These are phyloP conservation scores for Allantophomopsis cytisporea DNA, from an alignment of 2,329 filamentous ascomycete species.

Conservation along the genomic window DNA sequence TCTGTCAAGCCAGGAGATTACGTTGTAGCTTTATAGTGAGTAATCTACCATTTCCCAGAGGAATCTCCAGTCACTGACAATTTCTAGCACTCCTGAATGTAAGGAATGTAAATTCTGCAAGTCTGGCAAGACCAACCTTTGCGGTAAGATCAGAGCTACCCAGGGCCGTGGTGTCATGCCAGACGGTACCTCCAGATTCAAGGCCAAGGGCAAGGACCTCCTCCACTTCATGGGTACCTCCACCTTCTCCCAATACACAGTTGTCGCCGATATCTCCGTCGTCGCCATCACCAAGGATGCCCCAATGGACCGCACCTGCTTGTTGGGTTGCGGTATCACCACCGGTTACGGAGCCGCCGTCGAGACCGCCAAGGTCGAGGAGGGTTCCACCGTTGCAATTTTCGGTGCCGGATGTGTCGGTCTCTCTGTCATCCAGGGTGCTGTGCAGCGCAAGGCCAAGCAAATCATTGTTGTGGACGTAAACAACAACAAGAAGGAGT, in stretches of 20 bases:
- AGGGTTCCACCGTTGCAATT: slow-evolving; percentile 78
- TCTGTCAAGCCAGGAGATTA: slow-evolving; percentile 89
- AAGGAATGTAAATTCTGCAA: slow-evolving; percentile 99
- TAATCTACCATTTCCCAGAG: slow-evolving; percentile 8
- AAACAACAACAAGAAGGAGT: slow-evolving; percentile 83
- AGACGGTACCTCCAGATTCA: slow-evolving; percentile 90
- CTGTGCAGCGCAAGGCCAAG: slow-evolving; percentile 39
- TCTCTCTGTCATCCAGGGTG: slow-evolving; percentile 88
- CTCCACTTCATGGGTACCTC: slow-evolving; percentile 99
- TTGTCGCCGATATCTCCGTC: slow-evolving; percentile 96
- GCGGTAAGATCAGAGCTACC: slow-evolving; percentile 95
- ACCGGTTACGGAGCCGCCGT: slow-evolving; percentile 94
- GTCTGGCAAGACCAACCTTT: slow-evolving; percentile 98
- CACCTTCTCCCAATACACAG: slow-evolving; percentile 97
- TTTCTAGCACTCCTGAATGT: slow-evolving; percentile 79
- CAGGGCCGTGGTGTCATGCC: slow-evolving; percentile 96
- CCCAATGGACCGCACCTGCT: slow-evolving; percentile 88
- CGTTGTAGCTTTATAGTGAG: slow-evolving; percentile 77
- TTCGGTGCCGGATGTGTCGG: slow-evolving; percentile 96
- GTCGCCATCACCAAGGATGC: slow-evolving; percentile 85
- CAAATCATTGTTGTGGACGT: slow-evolving; percentile 56
- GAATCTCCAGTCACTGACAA: slow-evolving; percentile 4
- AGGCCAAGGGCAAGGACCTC: slow-evolving; percentile 85
- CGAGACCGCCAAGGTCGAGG: slow-evolving; percentile 84
- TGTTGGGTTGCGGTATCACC: slow-evolving; percentile 96